Base-by-base conservation (phyloP, 495 filamentous ascomycete species). In the Aspergillus ellipticus region DNA sequence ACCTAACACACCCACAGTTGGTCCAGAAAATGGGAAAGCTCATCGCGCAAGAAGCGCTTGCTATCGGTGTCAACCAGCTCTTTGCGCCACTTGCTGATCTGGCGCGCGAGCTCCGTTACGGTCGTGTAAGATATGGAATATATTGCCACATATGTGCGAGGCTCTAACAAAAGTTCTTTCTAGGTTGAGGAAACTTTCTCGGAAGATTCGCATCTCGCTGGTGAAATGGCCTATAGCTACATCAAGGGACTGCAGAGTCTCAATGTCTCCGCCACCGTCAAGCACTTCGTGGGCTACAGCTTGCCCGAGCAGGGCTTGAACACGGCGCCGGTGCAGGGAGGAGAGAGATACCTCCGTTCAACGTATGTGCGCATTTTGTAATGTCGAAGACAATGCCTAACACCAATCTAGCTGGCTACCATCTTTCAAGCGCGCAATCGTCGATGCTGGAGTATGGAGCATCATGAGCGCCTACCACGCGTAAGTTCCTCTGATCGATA, bases 401-500 rank as follows among this genome's bases (percentile, higher is more conserved):
- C 31, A 54, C 5, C 48, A 21, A 22, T 55, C 21, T 28, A 75
- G 73, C 9, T 89, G 85, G 72, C 65, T 88, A 47, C 86, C 83
- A 2, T 58, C 84, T 0, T 88, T 83, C 68, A 86, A 86, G 61
- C 70, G 83, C 10, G 77, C 84, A 3, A 89, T 89, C 54, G 80
- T 89, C 33, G 86, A 88, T 65, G 82, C 70, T 13, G 84, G 82
- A 46, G 86, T 83, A 26, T 85, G 76, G 63, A 74, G 78, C 41
- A 77, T 89, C 55, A 89, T 89, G 86, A 79, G 80, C 39, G 78
- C 85, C 4, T 90, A 89, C 60, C 75, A 84, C 60, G 83, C 83
- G 57, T 88, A 28, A 61, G 66, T 56, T 0, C 15, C 7, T 43
- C 15, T 17, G 21, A 9, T 24, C n/a, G 9, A 21, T 19, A 13